Evolutionary conservation across 129 eudicot species (phyloP).

Genomic region (Escallonia rubra): DNA sequence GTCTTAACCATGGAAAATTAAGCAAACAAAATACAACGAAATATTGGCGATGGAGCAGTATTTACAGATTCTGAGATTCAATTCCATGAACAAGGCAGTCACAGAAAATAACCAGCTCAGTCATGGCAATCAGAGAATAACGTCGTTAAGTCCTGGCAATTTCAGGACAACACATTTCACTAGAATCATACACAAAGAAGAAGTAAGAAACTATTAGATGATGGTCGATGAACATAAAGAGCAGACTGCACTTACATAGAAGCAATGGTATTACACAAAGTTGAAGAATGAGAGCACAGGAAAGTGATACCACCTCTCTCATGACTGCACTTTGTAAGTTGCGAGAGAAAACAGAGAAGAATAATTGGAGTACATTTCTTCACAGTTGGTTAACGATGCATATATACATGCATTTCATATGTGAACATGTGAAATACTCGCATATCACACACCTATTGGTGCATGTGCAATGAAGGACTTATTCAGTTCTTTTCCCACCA

Average conservation of each 20-base stretch:
- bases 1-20: background rate
- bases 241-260: constrained; percentile 12
- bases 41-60: too few species aligned
- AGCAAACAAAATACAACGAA: background rate
- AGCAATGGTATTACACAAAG: background rate
- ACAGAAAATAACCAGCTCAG: too few species aligned
- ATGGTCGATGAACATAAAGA: background rate
- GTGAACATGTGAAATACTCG: too few species aligned
- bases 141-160: too few species aligned
- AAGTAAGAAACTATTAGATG: background rate
- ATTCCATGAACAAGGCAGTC: too few species aligned
- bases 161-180: too few species aligned
- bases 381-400: too few species aligned
- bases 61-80: too few species aligned
- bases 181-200: background rate
- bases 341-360: background rate
- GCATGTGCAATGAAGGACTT: background rate
- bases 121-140: too few species aligned
- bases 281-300: background rate
- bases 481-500: constrained; percentile 8
- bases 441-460: too few species aligned
- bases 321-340: background rate
- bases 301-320: background rate
- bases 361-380: background rate
- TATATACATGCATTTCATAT: too few species aligned